A percentile compares a stretch with the other conserved stretches of the same genome.
Conservation (phyloP, 202 grass and related monocot species). For the Digitaria exilis region DNA sequence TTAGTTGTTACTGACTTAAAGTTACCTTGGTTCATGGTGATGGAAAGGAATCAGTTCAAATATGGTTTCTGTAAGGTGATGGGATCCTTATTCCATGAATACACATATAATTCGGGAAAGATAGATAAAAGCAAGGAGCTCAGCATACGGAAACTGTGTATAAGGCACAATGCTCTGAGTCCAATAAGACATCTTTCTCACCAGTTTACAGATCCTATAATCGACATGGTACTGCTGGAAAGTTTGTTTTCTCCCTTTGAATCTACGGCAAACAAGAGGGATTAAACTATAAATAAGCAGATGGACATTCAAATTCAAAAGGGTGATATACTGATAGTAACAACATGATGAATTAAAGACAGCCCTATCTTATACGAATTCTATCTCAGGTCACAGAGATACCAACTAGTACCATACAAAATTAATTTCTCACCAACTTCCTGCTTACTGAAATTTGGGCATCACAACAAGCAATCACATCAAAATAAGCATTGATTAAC, state of each 20-base stretch:
- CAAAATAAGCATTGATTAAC: background rate
- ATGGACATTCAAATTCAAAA: slow-evolving; percentile 24
- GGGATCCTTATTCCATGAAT: background rate
- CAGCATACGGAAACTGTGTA: slow-evolving; percentile 15
- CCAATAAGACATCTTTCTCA: no score
- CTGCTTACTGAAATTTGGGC: background rate
- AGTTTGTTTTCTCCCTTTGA: no score
- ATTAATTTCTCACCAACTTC: slow-evolving; percentile 8
- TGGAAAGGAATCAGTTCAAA: background rate
- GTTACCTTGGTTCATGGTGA: background rate
- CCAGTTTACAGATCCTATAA: no score
- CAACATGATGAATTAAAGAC: slow-evolving; percentile 13
- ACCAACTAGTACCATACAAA: background rate
- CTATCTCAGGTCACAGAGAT: background rate
- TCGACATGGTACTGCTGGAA: no score
- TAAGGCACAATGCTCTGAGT: slow-evolving; percentile 44
- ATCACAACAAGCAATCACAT: background rate
- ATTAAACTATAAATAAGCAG: slow-evolving; percentile 16
- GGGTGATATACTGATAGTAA: background rate
- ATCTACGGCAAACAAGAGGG: background rate
- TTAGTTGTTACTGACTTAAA: background rate
- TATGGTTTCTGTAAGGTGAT: background rate
- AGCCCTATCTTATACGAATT: background rate
- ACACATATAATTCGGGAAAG: background rate
- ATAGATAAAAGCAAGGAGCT: background rate